Percentiles rank a stretch among this genome's conserved stretches.
Conservation (phyloP, 2,329 filamentous ascomycete species). For the Epichloe baconii region DNA sequence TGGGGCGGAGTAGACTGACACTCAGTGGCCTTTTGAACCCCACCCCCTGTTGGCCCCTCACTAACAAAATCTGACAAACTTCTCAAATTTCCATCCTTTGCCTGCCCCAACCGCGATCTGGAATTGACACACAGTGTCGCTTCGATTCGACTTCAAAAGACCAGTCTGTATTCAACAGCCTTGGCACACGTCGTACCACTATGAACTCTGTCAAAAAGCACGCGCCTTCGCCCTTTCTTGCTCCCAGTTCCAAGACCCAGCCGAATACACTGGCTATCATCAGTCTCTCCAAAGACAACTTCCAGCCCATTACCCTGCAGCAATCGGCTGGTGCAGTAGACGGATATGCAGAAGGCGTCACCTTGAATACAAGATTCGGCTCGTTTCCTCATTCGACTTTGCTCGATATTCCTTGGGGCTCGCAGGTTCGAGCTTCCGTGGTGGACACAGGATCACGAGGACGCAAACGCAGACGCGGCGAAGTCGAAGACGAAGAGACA, state of each 20-base stretch:
- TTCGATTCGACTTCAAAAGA: background rate
- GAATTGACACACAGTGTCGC: background rate
- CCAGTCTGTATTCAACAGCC: background rate
- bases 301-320: conserved; percentile 61
- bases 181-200: background rate
- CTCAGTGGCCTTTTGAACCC: background rate
- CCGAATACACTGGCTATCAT: conserved; percentile 64
- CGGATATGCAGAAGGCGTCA: conserved; percentile 63
- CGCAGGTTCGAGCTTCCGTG: conserved; percentile 76
- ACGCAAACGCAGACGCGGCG: conserved; percentile 45
- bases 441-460: conserved; percentile 88
- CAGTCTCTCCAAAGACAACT: conserved; percentile 76
- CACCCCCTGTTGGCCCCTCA: too few species aligned
- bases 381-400: conserved; percentile 75
- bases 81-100: background rate
- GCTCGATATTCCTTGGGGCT: conserved; percentile 74
- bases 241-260: conserved; percentile 49
- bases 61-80: too few species aligned
- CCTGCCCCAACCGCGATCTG: background rate
- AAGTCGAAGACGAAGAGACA: conserved; percentile 31
- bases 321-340: conserved; percentile 48
- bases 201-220: background rate
- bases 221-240: conserved; percentile 61
- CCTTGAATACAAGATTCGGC: conserved; percentile 86
- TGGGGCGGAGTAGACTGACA: too few species aligned